These are phyloP conservation scores for Moesziomyces antarcticus DNA, from an alignment of 1,284 basidiomycete species.

Conservation along the genomic window DNA sequence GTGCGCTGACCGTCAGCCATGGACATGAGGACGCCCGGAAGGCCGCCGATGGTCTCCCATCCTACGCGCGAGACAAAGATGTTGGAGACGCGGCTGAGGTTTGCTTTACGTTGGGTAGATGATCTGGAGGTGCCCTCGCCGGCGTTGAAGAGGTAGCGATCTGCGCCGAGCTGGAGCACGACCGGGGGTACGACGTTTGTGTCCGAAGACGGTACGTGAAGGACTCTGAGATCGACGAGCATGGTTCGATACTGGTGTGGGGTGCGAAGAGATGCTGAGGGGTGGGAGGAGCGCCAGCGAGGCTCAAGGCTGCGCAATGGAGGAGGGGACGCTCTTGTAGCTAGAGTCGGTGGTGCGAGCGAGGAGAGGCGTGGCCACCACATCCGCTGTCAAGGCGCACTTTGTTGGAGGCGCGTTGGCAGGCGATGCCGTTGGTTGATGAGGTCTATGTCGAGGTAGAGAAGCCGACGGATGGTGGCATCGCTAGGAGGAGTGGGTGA, in stretches of 20 bases:
- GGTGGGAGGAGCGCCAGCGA: constrained; percentile 7
- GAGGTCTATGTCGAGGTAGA: not conserved
- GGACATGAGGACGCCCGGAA: constrained; percentile 81
- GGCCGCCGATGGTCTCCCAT: constrained; percentile 70
- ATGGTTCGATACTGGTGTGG: constrained; percentile 9
- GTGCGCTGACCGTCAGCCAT: constrained; percentile 78
- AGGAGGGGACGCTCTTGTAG: no score
- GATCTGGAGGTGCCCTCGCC: constrained; percentile 82
- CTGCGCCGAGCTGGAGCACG: constrained; percentile 78
- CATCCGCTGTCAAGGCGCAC: constrained; percentile 11
- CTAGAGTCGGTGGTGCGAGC: not conserved
- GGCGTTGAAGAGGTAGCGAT: constrained; percentile 85
- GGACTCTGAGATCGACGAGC: constrained; percentile 53
- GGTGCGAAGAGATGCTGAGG: not conserved
- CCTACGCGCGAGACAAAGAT: constrained; percentile 80
- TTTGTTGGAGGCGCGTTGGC: not conserved
- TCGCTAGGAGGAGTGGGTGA: no score
- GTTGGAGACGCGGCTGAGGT: constrained; percentile 76
- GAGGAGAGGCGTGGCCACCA: constrained; percentile 19
- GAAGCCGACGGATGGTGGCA: no score
- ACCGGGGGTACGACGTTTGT: constrained; percentile 82
- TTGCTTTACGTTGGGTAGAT: constrained; percentile 76
- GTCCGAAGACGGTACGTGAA: constrained; percentile 66
- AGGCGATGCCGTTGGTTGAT: not conserved
- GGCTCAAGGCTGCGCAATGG: not conserved